phyloP scores from a whole-genome alignment of 139 green algal species.

The Chlamydomonas applanata region DNA sequence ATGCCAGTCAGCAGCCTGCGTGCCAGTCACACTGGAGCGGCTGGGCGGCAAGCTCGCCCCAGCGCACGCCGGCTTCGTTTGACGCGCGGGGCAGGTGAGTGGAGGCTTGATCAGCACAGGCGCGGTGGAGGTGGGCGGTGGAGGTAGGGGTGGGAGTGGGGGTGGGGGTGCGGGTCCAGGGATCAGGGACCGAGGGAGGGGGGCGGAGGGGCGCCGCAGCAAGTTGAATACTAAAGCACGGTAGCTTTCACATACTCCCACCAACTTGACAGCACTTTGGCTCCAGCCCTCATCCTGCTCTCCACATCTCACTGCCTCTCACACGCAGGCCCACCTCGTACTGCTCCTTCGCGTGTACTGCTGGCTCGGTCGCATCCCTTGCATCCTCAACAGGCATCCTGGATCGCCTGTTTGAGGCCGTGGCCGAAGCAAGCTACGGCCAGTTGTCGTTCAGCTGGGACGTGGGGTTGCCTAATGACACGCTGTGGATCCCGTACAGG shows the following conservation, averaged over 20 bases:
- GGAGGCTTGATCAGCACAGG: neutral
- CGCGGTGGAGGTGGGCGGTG: neutral
- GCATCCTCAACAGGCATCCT: slow-evolving; percentile 25
- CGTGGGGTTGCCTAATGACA: slow-evolving; percentile 30
- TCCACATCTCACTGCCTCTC: neutral
- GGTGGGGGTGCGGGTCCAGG: no score
- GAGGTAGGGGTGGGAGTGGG: no score
- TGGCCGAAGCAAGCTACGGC: slow-evolving; percentile 54
- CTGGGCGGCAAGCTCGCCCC: slow-evolving; percentile 36
- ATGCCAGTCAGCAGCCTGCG: slow-evolving; percentile 6
- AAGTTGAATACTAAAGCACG: no score
- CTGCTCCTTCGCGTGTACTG: slow-evolving; percentile 58
- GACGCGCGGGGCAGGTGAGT: neutral
- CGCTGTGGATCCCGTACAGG: slow-evolving; percentile 21
- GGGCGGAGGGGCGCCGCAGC: no score
- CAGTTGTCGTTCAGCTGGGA: slow-evolving; percentile 38
- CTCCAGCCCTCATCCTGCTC: neutral
- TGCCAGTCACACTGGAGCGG: slow-evolving; percentile 50
- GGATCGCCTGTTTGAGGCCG: slow-evolving; percentile 39
- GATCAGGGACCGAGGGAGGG: no score
- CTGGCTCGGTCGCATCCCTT: slow-evolving; percentile 27
- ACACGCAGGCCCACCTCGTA: slow-evolving; percentile 1
- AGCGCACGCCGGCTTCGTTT: neutral
- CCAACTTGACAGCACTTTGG: no score
- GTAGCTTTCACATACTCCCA: no score